These are phyloP conservation scores for Yarrowia deformans DNA, from an alignment of 805 yeast species.

Conservation along the genomic window DNA sequence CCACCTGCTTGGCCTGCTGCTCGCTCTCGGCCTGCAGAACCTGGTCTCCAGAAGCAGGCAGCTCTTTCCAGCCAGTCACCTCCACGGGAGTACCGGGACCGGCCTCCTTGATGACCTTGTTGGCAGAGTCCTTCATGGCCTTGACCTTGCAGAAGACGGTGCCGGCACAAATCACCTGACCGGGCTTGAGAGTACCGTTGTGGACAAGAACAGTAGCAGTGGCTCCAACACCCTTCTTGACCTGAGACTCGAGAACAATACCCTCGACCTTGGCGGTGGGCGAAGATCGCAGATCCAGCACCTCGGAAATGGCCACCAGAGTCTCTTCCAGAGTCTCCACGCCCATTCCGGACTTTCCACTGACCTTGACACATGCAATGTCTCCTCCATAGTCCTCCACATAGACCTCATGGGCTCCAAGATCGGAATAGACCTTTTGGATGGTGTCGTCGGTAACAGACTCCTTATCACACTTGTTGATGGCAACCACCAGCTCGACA, in stretches of 20 bases:
- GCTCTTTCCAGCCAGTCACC: conserved; percentile 90
- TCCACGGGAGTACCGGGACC: conserved; percentile 91
- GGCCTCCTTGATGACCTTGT: conserved; percentile 68
- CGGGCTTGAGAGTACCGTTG: conserved; percentile 75
- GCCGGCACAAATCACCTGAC: conserved; percentile 84
- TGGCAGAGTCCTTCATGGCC: conserved; percentile 76
- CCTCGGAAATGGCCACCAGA: conserved; percentile 81
- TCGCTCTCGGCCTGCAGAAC: conserved; percentile 80
- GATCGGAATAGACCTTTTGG: conserved; percentile 71
- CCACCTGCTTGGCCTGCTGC: conserved; percentile 74
- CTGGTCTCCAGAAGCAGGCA: conserved; percentile 91
- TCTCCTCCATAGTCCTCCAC: conserved; percentile 97
- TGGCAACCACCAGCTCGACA: conserved; percentile 87
- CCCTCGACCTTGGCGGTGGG: conserved; percentile 68
- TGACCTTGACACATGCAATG: conserved; percentile 83
- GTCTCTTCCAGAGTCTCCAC: conserved; percentile 92
- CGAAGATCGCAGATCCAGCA: conserved; percentile 74
- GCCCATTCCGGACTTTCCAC: conserved; percentile 88
- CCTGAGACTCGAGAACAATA: conserved; percentile 85
- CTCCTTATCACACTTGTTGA: conserved; percentile 88
- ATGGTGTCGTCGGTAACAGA: conserved; percentile 69
- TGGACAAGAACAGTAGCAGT: conserved; percentile 85
- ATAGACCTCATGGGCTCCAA: conserved; percentile 77
- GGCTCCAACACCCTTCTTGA: conserved; percentile 81
- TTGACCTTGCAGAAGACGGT: conserved; percentile 84